phyloP scores from a whole-genome alignment of 1,284 basidiomycete species.

The Leccinum holopus region DNA sequence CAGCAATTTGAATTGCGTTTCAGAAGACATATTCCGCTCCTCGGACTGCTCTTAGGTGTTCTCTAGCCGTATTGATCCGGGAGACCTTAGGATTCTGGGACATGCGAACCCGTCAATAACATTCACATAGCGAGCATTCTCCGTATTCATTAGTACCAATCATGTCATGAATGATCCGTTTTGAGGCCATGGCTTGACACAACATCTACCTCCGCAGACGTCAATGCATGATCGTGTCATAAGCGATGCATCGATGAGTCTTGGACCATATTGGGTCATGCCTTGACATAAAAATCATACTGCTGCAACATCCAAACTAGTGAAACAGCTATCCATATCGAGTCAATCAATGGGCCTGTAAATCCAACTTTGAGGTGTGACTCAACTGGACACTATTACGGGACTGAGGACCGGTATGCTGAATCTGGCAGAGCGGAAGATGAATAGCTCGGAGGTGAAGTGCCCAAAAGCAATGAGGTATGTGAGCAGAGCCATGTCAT shows the following conservation, averaged over 20 bases:
- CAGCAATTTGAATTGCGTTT: conserved; percentile 16
- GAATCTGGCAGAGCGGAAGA: conserved; percentile 78
- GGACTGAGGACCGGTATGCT: conserved; percentile 70
- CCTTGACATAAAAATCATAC: conserved; percentile 65
- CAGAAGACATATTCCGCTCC: conserved; percentile 7
- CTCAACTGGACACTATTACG: conserved; percentile 85
- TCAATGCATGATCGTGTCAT: not conserved
- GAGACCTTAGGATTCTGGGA: not conserved
- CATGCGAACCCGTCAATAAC: conserved; percentile 1
- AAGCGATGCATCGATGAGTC: not conserved
- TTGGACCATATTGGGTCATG: conserved; percentile 23
- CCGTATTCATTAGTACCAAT: conserved; percentile 2
- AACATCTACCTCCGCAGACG: not conserved
- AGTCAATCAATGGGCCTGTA: conserved; percentile 3
- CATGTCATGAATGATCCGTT: not conserved
- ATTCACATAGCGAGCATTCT: not conserved
- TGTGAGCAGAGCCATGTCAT: conserved; percentile 84
- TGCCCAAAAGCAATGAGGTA: conserved; percentile 91
- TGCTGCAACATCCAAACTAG: conserved; percentile 82
- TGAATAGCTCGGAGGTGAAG: conserved; percentile 82
- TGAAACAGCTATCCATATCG: conserved; percentile 52
- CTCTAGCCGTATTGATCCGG: conserved; percentile 10
- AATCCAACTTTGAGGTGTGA: not conserved
- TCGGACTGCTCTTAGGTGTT: conserved; percentile 1
- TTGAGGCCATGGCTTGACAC: not conserved